Base-by-base conservation (phyloP, 2,329 filamentous ascomycete species). In the Neonectria coccinea region DNA sequence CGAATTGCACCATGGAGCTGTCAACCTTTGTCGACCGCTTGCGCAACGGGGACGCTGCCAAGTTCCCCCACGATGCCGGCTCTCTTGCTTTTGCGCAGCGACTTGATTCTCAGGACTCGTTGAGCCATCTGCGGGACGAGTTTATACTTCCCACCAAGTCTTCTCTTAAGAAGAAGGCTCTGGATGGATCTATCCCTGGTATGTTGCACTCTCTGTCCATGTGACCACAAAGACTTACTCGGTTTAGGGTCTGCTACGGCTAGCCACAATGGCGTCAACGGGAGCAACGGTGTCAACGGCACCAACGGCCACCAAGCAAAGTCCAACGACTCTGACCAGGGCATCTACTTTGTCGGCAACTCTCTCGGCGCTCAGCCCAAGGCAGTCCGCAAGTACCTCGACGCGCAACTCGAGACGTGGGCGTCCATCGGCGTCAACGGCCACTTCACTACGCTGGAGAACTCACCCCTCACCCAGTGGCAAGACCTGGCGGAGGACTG, bases 301-400 rank as follows among this genome's bases (percentile, higher is more conserved):
- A 11, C 25, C 11, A 73, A 72, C 54, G 70, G 73, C 36, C 56
- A 70, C 16, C 59, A 72, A 70, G 57, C 67, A 44, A 41, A 61
- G 47, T 33, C 64, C 16, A 74, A 78, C 1, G 74, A 82, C n/a
- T 80, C 71, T 6, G 70, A 78, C 51, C 73, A 75, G 62, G 77
- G 78, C 64, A 90, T 93, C 64, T 97, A 97, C 78, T 89, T 97
- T 67, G 95, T 93, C 70, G 94, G 94, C 61, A 97, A 97, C 81
- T 97, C 93, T 0, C 86, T 97, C 1, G 94, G 94, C 41, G 86
- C 95, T 4, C 94, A 97, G 77, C 93, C 94, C 48, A 88, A 86
- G 66, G 86, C 86, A 14, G 89, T 90, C 0, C 83, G 86, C 18
- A 81, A 85, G 16, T 89, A 92, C 67, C 80, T 97, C 66, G 83